These are phyloP conservation scores for Trichothecium sympodiale DNA, from an alignment of 2,329 filamentous ascomycete species.

Conservation along the genomic window DNA sequence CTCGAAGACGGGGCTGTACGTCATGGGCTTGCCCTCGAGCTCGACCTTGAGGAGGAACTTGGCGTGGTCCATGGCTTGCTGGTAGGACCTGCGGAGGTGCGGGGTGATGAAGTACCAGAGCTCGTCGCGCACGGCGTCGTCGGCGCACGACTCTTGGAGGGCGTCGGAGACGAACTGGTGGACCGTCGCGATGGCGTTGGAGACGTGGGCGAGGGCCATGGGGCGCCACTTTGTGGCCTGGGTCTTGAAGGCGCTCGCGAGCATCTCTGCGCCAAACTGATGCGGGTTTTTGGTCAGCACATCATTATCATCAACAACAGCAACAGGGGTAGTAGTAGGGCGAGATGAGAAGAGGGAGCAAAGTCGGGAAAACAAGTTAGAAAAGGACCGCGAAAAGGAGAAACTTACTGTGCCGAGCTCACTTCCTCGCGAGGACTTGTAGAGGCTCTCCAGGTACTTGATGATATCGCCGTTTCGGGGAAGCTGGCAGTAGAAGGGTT, in stretches of 20 bases:
- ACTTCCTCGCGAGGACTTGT: conserved; percentile 1
- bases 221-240: conserved; percentile 43
- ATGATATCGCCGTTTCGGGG: too few relatives aligned
- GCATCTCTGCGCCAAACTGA: too few relatives aligned
- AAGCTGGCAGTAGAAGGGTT: too few relatives aligned
- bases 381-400: too few relatives aligned
- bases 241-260: conserved; percentile 29
- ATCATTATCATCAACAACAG: too few relatives aligned
- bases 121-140: conserved; percentile 27
- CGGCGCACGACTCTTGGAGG: conserved; percentile 29
- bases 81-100: conserved; percentile 35
- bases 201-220: conserved; percentile 21
- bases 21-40: conserved; percentile 30
- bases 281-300: too few relatives aligned
- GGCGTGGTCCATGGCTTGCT: conserved; percentile 33
- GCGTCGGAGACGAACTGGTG: conserved; percentile 31
- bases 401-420: conserved; percentile 5
- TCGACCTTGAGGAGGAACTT: conserved; percentile 43
- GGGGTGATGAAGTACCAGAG: conserved; percentile 30
- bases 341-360: too few relatives aligned
- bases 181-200: conserved; percentile 18
- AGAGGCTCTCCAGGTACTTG: background rate
- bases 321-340: too few relatives aligned
- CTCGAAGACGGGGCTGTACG: conserved; percentile 42
- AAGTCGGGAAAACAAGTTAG: too few relatives aligned